Conservation (phyloP, 176 grass and related monocot genomes). For the Calamus simplicifolius region DNA sequence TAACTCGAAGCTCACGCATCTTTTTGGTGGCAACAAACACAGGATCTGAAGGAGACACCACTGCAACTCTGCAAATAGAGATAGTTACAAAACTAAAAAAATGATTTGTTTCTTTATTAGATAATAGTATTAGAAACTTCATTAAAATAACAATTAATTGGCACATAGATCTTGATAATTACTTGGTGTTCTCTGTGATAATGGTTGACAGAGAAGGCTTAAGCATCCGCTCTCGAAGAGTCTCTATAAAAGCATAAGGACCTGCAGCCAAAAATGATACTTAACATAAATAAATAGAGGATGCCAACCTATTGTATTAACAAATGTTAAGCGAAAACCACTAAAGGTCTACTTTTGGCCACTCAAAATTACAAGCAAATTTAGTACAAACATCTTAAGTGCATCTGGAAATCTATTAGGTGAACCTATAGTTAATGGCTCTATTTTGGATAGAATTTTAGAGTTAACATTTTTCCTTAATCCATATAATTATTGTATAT, state of each 20-base stretch:
- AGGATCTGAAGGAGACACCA: slow-evolving; percentile 82
- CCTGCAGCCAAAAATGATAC: slow-evolving; percentile 42
- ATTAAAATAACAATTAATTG: too few relatives aligned
- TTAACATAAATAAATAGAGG: not conserved
- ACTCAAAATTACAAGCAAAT: too few relatives aligned
- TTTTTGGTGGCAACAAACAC: slow-evolving; percentile 74
- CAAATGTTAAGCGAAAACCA: not conserved
- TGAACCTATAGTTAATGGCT: too few relatives aligned
- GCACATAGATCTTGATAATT: slow-evolving; percentile 3
- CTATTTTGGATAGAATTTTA: too few relatives aligned
- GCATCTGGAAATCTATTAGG: too few relatives aligned
- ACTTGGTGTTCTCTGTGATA: slow-evolving; percentile 67
- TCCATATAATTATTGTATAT: too few relatives aligned
- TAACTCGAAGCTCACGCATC: slow-evolving; percentile 81
- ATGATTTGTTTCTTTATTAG: too few relatives aligned
- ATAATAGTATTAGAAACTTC: too few relatives aligned
- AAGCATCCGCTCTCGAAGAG: slow-evolving; percentile 88
- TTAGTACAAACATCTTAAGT: too few relatives aligned
- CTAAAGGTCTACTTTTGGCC: too few relatives aligned
- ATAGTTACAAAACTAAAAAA: not conserved
- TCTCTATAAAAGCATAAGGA: slow-evolving; percentile 82
- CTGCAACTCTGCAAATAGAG: slow-evolving; percentile 59
- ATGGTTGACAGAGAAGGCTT: slow-evolving; percentile 87
- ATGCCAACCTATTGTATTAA: not conserved
- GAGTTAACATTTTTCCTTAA: too few relatives aligned